These are phyloP conservation scores for Bonia amplexicaulis DNA, from an alignment of 176 grass and related monocot genomes.

Conservation along the genomic window DNA sequence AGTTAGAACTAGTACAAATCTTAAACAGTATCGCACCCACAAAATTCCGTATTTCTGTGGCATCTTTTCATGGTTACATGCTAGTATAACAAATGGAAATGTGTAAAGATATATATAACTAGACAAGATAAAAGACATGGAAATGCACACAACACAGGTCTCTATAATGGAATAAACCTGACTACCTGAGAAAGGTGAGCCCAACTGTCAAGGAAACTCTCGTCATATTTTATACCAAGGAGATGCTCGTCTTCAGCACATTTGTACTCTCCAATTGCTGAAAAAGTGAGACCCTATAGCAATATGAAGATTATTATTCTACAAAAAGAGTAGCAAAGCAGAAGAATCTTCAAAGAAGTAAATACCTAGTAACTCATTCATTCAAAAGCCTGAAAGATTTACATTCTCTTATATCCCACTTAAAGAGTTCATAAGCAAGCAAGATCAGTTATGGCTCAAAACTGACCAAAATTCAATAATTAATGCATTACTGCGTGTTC, in stretches of 20 bases:
- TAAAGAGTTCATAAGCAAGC: conserved; percentile 12
- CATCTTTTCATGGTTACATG: background rate
- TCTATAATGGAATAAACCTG: conserved; percentile 41
- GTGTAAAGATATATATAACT: background rate
- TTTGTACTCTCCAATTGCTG: conserved; percentile 73
- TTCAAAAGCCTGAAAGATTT: background rate
- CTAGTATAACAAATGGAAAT: conserved; percentile 5
- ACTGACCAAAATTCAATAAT: background rate
- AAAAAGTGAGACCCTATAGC: conserved; percentile 82
- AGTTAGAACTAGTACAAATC: background rate
- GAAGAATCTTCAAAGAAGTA: conserved; percentile 15
- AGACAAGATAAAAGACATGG: background rate
- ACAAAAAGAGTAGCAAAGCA: background rate
- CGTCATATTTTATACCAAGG: conserved; percentile 68
- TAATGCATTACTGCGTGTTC: background rate
- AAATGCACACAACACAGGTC: conserved; percentile 15
- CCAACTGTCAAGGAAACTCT: conserved; percentile 90
- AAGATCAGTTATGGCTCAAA: conserved; percentile 2
- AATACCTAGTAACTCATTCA: background rate
- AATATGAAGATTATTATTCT: conserved; percentile 26
- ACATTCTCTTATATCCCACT: background rate
- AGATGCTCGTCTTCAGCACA: conserved; percentile 90
- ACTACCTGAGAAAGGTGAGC: conserved; percentile 70
- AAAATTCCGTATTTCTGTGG: background rate
- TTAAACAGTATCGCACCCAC: background rate